Evolutionary conservation across 2,329 filamentous ascomycete genomes (phyloP).

Genomic region (Claviceps sp.): DNA sequence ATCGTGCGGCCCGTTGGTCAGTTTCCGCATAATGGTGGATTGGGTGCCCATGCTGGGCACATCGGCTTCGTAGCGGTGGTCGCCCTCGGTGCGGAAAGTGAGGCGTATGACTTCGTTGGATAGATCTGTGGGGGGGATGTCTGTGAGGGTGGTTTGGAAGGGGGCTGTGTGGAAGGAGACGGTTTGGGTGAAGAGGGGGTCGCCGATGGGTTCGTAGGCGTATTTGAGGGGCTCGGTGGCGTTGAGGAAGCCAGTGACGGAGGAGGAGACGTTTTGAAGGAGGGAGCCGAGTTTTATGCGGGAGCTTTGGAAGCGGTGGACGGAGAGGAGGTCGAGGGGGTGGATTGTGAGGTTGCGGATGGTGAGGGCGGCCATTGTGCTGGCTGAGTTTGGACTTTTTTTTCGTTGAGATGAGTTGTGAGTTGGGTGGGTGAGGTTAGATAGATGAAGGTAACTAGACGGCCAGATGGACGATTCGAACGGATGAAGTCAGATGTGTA

Average conservation of each 20-base stretch:
- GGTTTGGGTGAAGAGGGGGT: slow-evolving; percentile 48
- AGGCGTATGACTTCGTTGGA: slow-evolving; percentile 58
- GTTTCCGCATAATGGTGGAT: slow-evolving; percentile 46
- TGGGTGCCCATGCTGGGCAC: slow-evolving; percentile 48
- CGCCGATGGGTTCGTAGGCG: slow-evolving; percentile 33
- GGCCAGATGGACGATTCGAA: too few species aligned
- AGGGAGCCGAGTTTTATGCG: slow-evolving; percentile 28
- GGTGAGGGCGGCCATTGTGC: slow-evolving; percentile 41
- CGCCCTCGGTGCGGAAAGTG: slow-evolving; percentile 48
- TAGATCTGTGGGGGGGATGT: slow-evolving; percentile 45
- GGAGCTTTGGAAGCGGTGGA: slow-evolving; percentile 57
- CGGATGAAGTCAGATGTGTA: too few species aligned
- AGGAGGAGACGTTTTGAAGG: slow-evolving; percentile 30
- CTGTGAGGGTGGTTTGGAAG: slow-evolving; percentile 46
- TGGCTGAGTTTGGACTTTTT: background rate
- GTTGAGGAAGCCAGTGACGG: slow-evolving; percentile 30
- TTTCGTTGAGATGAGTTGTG: background rate
- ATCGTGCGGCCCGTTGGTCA: slow-evolving; percentile 36
- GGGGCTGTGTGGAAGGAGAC: slow-evolving; percentile 51
- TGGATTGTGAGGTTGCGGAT: slow-evolving; percentile 73
- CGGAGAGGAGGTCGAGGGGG: slow-evolving; percentile 55
- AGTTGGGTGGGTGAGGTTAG: too few species aligned
- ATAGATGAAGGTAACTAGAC: too few species aligned
- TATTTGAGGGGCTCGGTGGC: slow-evolving; percentile 21
- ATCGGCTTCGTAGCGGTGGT: slow-evolving; percentile 52